Evolutionary conservation across 495 filamentous ascomycete genomes (phyloP).

Genomic region (Hamigera avellanea): DNA sequence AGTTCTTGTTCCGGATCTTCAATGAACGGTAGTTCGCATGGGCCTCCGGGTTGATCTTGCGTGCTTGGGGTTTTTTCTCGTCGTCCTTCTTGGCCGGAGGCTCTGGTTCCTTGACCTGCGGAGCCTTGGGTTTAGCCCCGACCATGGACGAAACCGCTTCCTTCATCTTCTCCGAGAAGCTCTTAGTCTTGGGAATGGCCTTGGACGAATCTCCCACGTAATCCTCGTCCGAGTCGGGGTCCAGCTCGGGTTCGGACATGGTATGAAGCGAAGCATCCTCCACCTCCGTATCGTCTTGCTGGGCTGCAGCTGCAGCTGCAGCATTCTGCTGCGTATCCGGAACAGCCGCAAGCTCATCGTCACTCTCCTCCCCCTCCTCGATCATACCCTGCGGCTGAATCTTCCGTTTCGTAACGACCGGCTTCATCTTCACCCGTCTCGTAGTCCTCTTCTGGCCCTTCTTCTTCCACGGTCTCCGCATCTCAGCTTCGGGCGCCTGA

Average conservation of each 20-base stretch:
- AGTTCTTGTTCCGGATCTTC: slow-evolving; percentile 55
- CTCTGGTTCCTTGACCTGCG: slow-evolving; percentile 13
- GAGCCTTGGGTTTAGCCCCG: slow-evolving; percentile 19
- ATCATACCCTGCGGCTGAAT: slow-evolving; percentile 13
- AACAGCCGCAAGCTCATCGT: slow-evolving; percentile 20
- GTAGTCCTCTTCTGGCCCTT: slow-evolving; percentile 86
- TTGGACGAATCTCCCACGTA: slow-evolving; percentile 15
- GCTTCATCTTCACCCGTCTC: slow-evolving; percentile 61
- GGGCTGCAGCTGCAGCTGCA: slow-evolving; percentile 1
- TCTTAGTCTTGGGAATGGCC: slow-evolving; percentile 17
- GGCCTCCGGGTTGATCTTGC: slow-evolving; percentile 62
- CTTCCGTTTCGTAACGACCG: slow-evolving; percentile 30
- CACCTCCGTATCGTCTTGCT: not conserved
- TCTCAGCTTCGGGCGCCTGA: slow-evolving; percentile 38
- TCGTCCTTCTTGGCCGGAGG: slow-evolving; percentile 22
- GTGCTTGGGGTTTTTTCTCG: slow-evolving; percentile 44
- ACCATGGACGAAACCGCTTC: slow-evolving; percentile 24
- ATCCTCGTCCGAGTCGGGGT: slow-evolving; percentile 15
- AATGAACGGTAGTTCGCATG: slow-evolving; percentile 75
- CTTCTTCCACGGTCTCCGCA: slow-evolving; percentile 69
- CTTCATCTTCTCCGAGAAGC: slow-evolving; percentile 34
- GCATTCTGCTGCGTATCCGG: slow-evolving; percentile 20
- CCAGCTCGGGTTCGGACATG: slow-evolving; percentile 15
- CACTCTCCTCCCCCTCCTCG: slow-evolving; percentile 14
- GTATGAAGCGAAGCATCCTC: slow-evolving; percentile 1